These are phyloP conservation scores for Calvatia gigantea DNA, from an alignment of 768 basidiomycete genomes.

Conservation along the genomic window DNA sequence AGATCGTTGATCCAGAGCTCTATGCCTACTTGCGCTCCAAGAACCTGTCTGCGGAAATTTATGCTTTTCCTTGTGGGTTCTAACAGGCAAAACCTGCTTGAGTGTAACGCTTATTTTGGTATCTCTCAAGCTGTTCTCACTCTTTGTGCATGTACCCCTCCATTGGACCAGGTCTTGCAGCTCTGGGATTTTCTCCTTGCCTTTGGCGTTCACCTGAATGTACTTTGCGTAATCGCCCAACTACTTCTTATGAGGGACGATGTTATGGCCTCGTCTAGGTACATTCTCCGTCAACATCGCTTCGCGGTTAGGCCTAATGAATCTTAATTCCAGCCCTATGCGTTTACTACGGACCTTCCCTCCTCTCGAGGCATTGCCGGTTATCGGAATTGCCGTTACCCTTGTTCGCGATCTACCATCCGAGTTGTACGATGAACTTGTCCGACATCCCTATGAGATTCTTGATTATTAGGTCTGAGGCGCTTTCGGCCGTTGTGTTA, in stretches of 20 bases:
- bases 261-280: slow-evolving; percentile 87
- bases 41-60: slow-evolving; percentile 92
- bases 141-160: slow-evolving; percentile 94
- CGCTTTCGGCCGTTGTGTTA: slow-evolving; percentile 4
- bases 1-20: slow-evolving; percentile 87
- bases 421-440: slow-evolving; percentile 85
- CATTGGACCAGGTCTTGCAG: slow-evolving; percentile 89
- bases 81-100: not conserved
- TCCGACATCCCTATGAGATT: slow-evolving; percentile 79
- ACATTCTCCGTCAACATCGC: slow-evolving; percentile 18
- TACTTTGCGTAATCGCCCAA: slow-evolving; percentile 96
- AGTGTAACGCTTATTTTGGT: not conserved
- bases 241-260: slow-evolving; percentile 86
- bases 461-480: slow-evolving; percentile 19
- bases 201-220: slow-evolving; percentile 94
- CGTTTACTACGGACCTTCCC: slow-evolving; percentile 91
- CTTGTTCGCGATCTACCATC: slow-evolving; percentile 88
- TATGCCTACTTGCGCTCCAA: slow-evolving; percentile 80
- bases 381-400: slow-evolving; percentile 91
- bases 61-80: slow-evolving; percentile 91
- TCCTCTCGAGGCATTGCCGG: slow-evolving; percentile 79
- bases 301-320: slow-evolving; percentile 1
- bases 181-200: slow-evolving; percentile 98
- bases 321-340: slow-evolving; percentile 69
- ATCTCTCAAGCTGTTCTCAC: slow-evolving; percentile 75